Conservation (phyloP, 2,329 filamentous ascomycete species). For the Ophiocordyceps robertsii region DNA sequence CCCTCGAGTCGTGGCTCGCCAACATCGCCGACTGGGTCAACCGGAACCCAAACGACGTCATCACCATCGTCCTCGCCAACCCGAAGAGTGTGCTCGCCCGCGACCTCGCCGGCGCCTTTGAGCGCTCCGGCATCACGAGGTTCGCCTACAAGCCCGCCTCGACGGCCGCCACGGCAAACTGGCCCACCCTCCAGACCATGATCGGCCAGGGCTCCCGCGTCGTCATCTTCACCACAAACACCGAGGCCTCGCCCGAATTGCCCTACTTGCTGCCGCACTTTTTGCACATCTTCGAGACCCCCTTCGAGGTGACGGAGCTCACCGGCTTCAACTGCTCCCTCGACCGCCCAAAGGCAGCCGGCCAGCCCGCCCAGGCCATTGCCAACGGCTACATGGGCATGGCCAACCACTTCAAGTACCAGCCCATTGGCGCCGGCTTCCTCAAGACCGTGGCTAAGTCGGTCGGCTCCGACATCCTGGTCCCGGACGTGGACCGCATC, state of each 20-base stretch:
- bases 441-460: slow-evolving; percentile 11
- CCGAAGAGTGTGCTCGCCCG: slow-evolving; percentile 42
- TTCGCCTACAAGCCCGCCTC: slow-evolving; percentile 46
- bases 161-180: slow-evolving; percentile 29
- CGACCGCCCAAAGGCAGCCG: slow-evolving; percentile 45
- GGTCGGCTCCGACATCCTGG: slow-evolving; percentile 33
- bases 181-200: slow-evolving; percentile 61
- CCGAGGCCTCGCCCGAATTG: slow-evolving; percentile 24
- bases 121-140: slow-evolving; percentile 42
- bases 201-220: slow-evolving; percentile 52
- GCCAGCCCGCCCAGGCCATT: slow-evolving; percentile 37
- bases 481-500: slow-evolving; percentile 48
- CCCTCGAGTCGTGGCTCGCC: slow-evolving; percentile 48
- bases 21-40: slow-evolving; percentile 58
- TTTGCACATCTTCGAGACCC: slow-evolving; percentile 58
- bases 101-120: slow-evolving; percentile 40
- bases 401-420: slow-evolving; percentile 71
- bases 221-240: slow-evolving; percentile 54
- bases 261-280: slow-evolving; percentile 53
- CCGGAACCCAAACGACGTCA: slow-evolving; percentile 56
- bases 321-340: slow-evolving; percentile 60
- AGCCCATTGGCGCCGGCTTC: slow-evolving; percentile 37
- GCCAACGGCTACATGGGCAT: slow-evolving; percentile 50
- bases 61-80: slow-evolving; percentile 64
- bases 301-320: slow-evolving; percentile 48